Conservation (phyloP, 306 rosid genomes). For the Herpetospermum pedunculosum region DNA sequence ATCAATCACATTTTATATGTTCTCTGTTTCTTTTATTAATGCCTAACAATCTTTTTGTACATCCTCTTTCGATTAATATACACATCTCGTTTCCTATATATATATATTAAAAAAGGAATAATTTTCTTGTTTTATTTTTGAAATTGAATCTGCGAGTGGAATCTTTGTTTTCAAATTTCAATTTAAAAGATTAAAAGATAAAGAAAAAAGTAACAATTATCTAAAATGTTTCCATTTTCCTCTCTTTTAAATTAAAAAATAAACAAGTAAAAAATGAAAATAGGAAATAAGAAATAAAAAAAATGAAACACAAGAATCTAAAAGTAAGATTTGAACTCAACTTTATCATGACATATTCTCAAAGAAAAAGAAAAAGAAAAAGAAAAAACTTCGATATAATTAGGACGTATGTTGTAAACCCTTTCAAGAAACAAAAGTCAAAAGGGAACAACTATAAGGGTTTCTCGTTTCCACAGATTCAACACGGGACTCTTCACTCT, state of each 20-base stretch:
- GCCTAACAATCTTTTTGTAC: background rate
- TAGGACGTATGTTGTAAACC: background rate
- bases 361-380: background rate
- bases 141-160: background rate
- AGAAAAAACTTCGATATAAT: background rate
- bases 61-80: background rate
- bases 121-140: background rate
- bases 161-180: background rate
- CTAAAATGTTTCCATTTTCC: background rate
- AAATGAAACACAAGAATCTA: background rate
- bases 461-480: background rate
- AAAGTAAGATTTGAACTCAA: background rate
- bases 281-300: background rate
- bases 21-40: background rate
- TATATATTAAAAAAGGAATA: background rate
- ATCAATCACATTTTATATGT: background rate
- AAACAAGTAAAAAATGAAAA: background rate
- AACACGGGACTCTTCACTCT: background rate
- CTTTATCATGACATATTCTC: background rate
- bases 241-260: background rate
- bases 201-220: background rate
- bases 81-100: background rate
- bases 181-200: background rate
- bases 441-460: background rate
- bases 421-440: background rate